Evolutionary conservation across 768 basidiomycete species (phyloP).

Genomic region (Suillus subluteus): DNA sequence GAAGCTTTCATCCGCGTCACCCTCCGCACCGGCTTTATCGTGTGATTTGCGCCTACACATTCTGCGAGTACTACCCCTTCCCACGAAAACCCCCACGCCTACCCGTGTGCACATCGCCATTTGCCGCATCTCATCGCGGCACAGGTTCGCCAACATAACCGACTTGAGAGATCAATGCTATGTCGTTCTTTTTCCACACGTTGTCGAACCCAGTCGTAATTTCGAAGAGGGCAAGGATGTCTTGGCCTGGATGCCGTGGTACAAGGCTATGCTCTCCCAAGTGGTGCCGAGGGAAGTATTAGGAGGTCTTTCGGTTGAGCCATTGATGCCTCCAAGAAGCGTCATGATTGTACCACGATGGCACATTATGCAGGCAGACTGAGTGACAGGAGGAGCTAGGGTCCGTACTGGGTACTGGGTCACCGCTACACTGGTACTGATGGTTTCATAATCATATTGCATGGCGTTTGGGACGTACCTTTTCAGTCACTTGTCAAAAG

Average conservation of each 20-base stretch:
- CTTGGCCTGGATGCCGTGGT: conserved; percentile 56
- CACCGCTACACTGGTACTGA: not conserved
- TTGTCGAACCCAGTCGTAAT: conserved; percentile 31
- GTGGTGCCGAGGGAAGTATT: conserved; percentile 19
- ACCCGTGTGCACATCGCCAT: conserved; percentile 44
- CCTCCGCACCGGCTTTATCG: conserved; percentile 18
- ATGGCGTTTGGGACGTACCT: not conserved
- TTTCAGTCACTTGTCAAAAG: too few species aligned
- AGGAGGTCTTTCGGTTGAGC: conserved; percentile 27
- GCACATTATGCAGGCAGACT: conserved; percentile 18
- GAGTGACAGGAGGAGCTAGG: not conserved
- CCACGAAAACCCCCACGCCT: conserved; percentile 27
- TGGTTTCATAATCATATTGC: conserved; percentile 3
- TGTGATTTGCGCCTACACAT: conserved; percentile 52
- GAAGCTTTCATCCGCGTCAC: conserved; percentile 32
- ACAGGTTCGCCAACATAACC: conserved; percentile 18
- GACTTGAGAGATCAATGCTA: conserved; percentile 32
- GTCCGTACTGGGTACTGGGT: not conserved
- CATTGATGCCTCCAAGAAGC: conserved; percentile 32
- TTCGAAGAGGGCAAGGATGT: conserved; percentile 46
- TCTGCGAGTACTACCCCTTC: conserved; percentile 43
- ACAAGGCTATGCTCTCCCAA: conserved; percentile 36
- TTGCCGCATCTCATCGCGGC: conserved; percentile 38
- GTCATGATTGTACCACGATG: conserved; percentile 35
- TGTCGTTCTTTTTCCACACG: conserved; percentile 38